Evolutionary conservation across 768 basidiomycete species (phyloP).

Genomic region (Termitomyces bulborhizus): DNA sequence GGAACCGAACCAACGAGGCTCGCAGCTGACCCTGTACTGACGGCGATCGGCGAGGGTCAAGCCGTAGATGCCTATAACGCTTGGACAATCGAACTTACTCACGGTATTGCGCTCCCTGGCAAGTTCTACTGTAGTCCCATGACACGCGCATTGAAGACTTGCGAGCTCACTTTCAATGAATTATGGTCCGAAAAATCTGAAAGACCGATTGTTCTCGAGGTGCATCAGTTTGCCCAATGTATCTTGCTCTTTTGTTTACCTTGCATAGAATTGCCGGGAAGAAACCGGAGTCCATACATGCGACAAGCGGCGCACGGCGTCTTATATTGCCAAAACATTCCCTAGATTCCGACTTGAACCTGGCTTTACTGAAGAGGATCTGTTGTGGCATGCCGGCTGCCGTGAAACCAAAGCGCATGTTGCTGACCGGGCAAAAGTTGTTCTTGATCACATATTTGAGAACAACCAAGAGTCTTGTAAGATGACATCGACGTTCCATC

Average conservation of each 20-base stretch:
- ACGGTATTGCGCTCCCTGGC: conserved; percentile 46
- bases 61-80: conserved; percentile 36
- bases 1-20: not conserved
- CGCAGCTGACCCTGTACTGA: conserved; percentile 63
- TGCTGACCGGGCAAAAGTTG: conserved; percentile 39
- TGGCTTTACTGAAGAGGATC: conserved; percentile 59
- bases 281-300: conserved; percentile 66
- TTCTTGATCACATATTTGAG: conserved; percentile 53
- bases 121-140: conserved; percentile 60
- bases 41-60: conserved; percentile 49
- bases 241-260: not conserved
- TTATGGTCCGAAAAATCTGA: conserved; percentile 16
- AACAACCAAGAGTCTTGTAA: conserved; percentile 40
- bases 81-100: conserved; percentile 44
- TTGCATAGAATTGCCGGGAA: conserved; percentile 58
- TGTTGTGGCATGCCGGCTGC: conserved; percentile 47
- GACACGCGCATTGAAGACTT: conserved; percentile 55
- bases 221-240: conserved; percentile 12
- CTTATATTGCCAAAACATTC: conserved; percentile 43
- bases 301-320: conserved; percentile 51
- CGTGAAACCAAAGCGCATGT: conserved; percentile 49
- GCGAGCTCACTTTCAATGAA: conserved; percentile 44
- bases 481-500: conserved; percentile 16
- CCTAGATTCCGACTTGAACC: conserved; percentile 50
- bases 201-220: conserved; percentile 48